Conservation (phyloP, 2,329 filamentous ascomycete species). For the Helicocarpus griseus region DNA sequence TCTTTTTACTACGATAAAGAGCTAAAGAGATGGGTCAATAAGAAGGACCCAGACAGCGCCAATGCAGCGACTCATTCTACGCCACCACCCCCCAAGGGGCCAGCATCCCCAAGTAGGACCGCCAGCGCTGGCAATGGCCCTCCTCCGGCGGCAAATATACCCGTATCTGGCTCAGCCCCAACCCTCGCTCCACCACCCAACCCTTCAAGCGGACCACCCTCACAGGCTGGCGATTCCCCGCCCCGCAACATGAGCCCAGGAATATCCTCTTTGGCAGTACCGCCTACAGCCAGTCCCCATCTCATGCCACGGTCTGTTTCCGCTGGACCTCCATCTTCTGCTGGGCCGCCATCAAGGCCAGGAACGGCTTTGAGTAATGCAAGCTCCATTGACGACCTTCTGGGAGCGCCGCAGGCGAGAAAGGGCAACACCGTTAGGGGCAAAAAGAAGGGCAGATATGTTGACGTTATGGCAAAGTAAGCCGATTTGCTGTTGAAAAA, state of each 20-base stretch:
- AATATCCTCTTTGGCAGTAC: constrained; percentile 10
- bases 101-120: constrained; percentile 40
- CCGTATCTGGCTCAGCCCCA: constrained; percentile 10
- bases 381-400: constrained; percentile 88
- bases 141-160: constrained; percentile 21
- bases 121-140: constrained; percentile 47
- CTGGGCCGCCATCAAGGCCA: constrained; percentile 55
- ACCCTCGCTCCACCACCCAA: constrained; percentile 2
- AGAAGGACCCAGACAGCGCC: constrained; percentile 64
- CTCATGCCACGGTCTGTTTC: constrained; percentile 27
- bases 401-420: constrained; percentile 63
- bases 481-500: background rate
- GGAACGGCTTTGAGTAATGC: constrained; percentile 78
- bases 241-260: constrained; percentile 1
- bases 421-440: constrained; percentile 57
- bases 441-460: constrained; percentile 77
- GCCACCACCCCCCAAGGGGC: constrained; percentile 66
- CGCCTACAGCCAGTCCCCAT: constrained; percentile 23
- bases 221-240: constrained; percentile 5
- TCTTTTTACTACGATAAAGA: constrained; percentile 91
- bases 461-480: constrained; percentile 84
- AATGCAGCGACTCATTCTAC: constrained; percentile 50
- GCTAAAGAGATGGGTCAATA: constrained; percentile 97
- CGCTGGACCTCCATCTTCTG: constrained; percentile 36
- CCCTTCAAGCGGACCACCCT: background rate